These are phyloP conservation scores for Mycena amicta DNA, from an alignment of 768 basidiomycete genomes.

Conservation along the genomic window DNA sequence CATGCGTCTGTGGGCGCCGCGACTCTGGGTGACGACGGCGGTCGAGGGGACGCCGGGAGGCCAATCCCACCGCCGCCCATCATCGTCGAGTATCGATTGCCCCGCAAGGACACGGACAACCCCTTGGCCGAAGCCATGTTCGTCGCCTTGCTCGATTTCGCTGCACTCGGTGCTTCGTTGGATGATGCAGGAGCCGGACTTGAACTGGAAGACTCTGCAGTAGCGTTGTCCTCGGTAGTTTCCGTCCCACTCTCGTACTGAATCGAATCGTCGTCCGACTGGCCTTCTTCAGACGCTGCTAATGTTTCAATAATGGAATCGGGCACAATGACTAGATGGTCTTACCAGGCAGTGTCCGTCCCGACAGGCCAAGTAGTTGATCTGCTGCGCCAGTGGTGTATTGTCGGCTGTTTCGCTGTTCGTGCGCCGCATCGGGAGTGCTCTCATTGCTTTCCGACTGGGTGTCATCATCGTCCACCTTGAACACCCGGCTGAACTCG, in stretches of 20 bases:
- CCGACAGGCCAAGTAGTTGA: constrained; percentile 74
- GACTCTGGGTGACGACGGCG: constrained; percentile 41
- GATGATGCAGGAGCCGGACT: constrained; percentile 40
- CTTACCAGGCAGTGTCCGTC: constrained; percentile 67
- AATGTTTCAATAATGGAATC: constrained; percentile 5
- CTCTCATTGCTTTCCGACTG: neutral
- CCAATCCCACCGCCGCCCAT: constrained; percentile 38
- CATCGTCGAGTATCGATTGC: constrained; percentile 65
- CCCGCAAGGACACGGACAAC: constrained; percentile 65
- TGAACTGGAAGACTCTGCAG: constrained; percentile 50
- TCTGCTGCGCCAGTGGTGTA: constrained; percentile 86
- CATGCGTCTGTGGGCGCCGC: neutral
- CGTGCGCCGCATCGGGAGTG: constrained; percentile 29
- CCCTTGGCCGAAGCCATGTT: constrained; percentile 67
- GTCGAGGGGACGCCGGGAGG: constrained; percentile 59
- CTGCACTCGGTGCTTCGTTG: constrained; percentile 32
- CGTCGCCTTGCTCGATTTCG: constrained; percentile 50
- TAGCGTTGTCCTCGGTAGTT: constrained; percentile 60
- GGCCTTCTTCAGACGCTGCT: constrained; percentile 59
- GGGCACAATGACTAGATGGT: constrained; percentile 22
- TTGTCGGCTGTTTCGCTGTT: constrained; percentile 77
- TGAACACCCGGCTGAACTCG: constrained; percentile 93
- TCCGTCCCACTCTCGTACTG: constrained; percentile 80
- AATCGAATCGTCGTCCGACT: constrained; percentile 71
- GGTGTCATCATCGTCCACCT: constrained; percentile 54